Base-by-base conservation (phyloP, 108 stramenopile species). In the Craspedostauros australis region DNA sequence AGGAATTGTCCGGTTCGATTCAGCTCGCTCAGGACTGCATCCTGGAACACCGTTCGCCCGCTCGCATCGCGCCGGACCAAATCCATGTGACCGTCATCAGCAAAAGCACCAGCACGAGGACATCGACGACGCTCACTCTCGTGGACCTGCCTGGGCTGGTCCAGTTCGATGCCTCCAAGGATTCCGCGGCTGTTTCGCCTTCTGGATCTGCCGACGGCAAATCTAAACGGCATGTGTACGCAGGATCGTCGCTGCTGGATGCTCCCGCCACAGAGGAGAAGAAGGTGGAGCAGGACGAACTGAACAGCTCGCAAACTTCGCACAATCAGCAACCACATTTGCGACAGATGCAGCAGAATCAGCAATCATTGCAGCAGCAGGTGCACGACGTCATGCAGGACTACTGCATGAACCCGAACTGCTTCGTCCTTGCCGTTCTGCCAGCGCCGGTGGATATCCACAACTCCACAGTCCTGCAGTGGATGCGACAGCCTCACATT, bases 91-190 rank as follows among this genome's bases (percentile, higher is more conserved):
- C 62, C 2, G 45, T 83, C 2, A 24, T 46, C 39, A 72, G 69
- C 8, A 60, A 68, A 21, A 46, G 73, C 8, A 76, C 67, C 34
- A 34, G 55, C 14, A 65, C 84, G 56, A n/a, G n/a, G n/a, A n/a
- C n/a, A n/a, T n/a, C n/a, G n/a, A n/a, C n/a, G n/a, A 46, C 54
- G 37, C 52, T 95, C 36, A 91, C 92, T 15, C 67, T 95, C 36
- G 70, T 95, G 11, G 95, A 95, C 54, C 64, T 95, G 18, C 95
- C 95, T 3, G 95, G 95, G 9, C 63, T 92, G 37, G 87, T 92
- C 0, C 84, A 86, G n/a, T 80, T 75, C 24, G 62, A 62, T 43
- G 50, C 50, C 42, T 7, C 19, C 4, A 49, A 62, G 9, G 44
- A 50, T 21, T 27, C 38, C 16, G n/a, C n/a, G n/a, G n/a, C n/a